phyloP scores from a whole-genome alignment of 192 early-diverging fungal genomes.

The Backusella macrospora region DNA sequence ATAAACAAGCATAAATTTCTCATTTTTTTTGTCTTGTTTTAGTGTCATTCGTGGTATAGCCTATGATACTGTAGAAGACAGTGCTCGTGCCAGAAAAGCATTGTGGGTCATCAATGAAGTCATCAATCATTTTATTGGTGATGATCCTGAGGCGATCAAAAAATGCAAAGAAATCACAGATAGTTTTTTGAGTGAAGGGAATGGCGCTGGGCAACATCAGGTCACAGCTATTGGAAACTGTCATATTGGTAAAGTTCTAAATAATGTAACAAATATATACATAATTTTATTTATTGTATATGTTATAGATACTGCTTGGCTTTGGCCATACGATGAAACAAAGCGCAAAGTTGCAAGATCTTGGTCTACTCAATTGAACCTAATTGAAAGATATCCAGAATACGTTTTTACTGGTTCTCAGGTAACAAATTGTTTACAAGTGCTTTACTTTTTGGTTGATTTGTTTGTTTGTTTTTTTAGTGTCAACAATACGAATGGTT shows the following conservation, averaged over 20 bases:
- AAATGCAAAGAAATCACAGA: conserved; percentile 47
- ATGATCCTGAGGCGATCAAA: conserved; percentile 50
- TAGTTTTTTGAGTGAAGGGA: conserved; percentile 68
- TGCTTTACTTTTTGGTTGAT: too few relatives aligned
- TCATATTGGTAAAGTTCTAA: conserved; percentile 51
- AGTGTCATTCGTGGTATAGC: conserved; percentile 73
- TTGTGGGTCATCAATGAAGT: conserved; percentile 77
- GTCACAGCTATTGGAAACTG: conserved; percentile 90
- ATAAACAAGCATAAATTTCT: neutral
- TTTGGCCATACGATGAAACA: conserved; percentile 98
- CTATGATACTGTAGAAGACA: conserved; percentile 67
- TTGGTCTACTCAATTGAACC: conserved; percentile 79
- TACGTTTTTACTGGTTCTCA: conserved; percentile 94
- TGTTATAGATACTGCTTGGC: conserved; percentile 83
- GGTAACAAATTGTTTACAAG: conserved; percentile 2
- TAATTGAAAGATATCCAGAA: conserved; percentile 86
- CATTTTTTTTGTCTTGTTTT: conserved; percentile 50
- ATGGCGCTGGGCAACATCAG: conserved; percentile 63
- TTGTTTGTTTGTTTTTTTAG: conserved; percentile 7
- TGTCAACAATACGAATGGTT: conserved; percentile 99
- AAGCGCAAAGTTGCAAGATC: conserved; percentile 90
- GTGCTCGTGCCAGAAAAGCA: conserved; percentile 75
- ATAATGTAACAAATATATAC: conserved; percentile 46
- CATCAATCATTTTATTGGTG: conserved; percentile 68
- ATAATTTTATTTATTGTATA: neutral